phyloP scores from a whole-genome alignment of 2,329 filamentous ascomycete species.

The Polychaeton citri region DNA sequence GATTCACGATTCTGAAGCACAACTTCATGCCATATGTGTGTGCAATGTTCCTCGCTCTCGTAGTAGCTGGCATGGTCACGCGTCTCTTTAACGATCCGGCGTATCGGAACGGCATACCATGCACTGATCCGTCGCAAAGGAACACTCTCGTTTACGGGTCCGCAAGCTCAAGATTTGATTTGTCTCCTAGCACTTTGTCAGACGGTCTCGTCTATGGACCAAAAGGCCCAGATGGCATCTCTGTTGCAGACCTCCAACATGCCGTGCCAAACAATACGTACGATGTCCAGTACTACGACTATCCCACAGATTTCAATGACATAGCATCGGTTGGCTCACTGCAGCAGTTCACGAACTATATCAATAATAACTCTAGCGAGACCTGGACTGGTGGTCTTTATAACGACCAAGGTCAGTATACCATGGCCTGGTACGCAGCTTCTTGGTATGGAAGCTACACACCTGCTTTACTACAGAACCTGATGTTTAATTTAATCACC shows the following conservation, averaged over 20 bases:
- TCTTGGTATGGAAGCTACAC: too few species aligned
- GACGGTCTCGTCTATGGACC: conserved; percentile 8
- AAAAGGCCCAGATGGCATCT: conserved; percentile 52
- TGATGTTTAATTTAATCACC: conserved; percentile 48
- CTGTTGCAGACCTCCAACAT: too few species aligned
- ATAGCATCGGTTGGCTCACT: too few species aligned
- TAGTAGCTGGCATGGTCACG: conserved; percentile 68
- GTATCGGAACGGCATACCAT: conserved; percentile 32
- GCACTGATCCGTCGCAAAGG: conserved; percentile 11
- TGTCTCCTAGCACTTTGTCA: not conserved
- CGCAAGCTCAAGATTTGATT: not conserved
- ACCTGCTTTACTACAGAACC: too few species aligned
- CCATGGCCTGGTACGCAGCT: too few species aligned
- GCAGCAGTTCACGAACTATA: too few species aligned
- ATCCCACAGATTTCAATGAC: too few species aligned
- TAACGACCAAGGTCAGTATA: too few species aligned
- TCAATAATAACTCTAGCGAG: too few species aligned
- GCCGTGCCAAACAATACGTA: too few species aligned
- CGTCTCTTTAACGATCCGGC: conserved; percentile 46
- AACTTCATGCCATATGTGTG: conserved; percentile 64
- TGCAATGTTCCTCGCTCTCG: conserved; percentile 61
- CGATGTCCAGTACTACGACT: too few species aligned
- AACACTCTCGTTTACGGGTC: not conserved
- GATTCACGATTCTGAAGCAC: conserved; percentile 58
- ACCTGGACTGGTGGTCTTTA: too few species aligned